Evolutionary conservation across 768 basidiomycete species (phyloP).

Genomic region (Amanita phalloides): DNA sequence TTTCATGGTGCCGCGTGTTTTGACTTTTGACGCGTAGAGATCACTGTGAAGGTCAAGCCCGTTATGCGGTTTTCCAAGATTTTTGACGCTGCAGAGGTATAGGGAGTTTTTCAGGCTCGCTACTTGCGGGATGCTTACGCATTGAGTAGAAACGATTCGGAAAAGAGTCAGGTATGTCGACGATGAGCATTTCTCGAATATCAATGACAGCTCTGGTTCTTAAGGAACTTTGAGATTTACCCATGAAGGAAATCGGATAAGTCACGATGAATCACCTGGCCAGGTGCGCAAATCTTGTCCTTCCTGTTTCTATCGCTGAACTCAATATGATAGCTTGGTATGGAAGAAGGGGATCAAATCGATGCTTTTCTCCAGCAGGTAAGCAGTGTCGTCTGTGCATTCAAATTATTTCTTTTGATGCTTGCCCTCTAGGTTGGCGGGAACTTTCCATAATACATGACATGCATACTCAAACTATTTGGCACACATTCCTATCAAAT

Average conservation of each 20-base stretch:
- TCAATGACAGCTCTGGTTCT: background rate
- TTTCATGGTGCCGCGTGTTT: slow-evolving; percentile 9
- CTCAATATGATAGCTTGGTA: slow-evolving; percentile 26
- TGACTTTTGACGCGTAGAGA: slow-evolving; percentile 25
- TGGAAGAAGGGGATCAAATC: slow-evolving; percentile 57
- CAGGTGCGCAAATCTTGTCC: slow-evolving; percentile 24
- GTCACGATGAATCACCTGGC: slow-evolving; percentile 39
- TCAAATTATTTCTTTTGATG: background rate
- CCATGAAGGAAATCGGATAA: slow-evolving; percentile 42
- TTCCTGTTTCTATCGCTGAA: background rate
- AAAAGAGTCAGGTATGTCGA: slow-evolving; percentile 38
- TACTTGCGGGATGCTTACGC: background rate
- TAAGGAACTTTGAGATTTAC: slow-evolving; percentile 56
- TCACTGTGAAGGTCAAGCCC: slow-evolving; percentile 57
- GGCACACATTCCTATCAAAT: background rate
- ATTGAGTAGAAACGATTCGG: slow-evolving; percentile 41
- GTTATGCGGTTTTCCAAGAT: slow-evolving; percentile 37
- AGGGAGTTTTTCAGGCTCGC: slow-evolving; percentile 10
- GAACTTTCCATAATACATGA: background rate
- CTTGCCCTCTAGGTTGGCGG: background rate
- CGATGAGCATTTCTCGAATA: background rate
- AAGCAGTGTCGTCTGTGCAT: slow-evolving; percentile 7
- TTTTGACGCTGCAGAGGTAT: slow-evolving; percentile 57
- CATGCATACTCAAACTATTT: no score
- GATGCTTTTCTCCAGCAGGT: slow-evolving; percentile 53